Evolutionary conservation across 306 rosid species (phyloP), one percentile per base, ranked within the genome.

Genomic region (Cicer bijugum): DNA sequence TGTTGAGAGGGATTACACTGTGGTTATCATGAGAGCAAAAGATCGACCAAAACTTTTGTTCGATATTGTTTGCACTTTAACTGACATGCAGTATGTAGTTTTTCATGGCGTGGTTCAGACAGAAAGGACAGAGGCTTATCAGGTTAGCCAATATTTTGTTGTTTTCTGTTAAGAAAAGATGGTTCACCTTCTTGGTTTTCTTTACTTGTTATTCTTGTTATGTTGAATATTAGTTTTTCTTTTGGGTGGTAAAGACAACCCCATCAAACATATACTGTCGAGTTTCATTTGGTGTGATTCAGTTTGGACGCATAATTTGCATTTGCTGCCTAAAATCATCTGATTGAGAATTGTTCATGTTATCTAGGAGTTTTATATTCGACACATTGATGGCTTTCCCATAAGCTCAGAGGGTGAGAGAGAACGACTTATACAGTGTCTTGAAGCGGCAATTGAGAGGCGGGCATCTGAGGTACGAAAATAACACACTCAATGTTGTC

Each of bases 391-490:
- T 76, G 99, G 99, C 9, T 77, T 86, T 19, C 97, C 99, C 71
- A 88, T 94, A 71, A 87, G 88, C 77, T 91, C 96, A 2, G 96
- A 94, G 82, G 95, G 96, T 1, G 99, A 94, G 71, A 84, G 95
- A 55, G 95, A 91, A 38, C 86, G 99, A 2, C 92, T 94, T 9
- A 83, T 76, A 42, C 94, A 83, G 75, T 94, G 98, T 81, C 94
- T 94, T 56, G 97, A 91, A 86, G 98, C 98, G 47, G 97, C 99
- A 71, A 89, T 94, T 40, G 91, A 94, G 76, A 91, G 99, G 82
- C 85, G 99, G 38, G 97, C 87, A 63, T 88, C 71, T 6, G 97
- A 94, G 99, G 99, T 88, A 52, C 63, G 53, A 50, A 17, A 71
- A 33, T 57, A 71, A 66, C 19, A 39, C 42, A 28, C 35, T 28